Conservation (phyloP, 2,329 filamentous ascomycete species). For the Hypoxylon sp. region DNA sequence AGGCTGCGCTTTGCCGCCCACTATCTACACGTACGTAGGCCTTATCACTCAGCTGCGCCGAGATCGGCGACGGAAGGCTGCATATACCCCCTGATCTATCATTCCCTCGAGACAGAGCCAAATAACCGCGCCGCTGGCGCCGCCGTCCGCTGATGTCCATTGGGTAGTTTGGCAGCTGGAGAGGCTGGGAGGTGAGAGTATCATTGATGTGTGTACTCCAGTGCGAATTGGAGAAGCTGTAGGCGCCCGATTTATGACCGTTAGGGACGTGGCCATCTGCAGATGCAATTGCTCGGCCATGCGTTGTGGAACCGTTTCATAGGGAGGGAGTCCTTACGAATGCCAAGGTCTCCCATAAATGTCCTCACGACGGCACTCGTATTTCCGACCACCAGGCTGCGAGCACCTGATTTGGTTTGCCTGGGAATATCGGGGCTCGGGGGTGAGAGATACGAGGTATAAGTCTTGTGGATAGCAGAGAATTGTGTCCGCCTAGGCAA, state of each 20-base stretch:
- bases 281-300: slow-evolving; percentile 9
- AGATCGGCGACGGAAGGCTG: slow-evolving; percentile 39
- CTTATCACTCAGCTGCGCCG: slow-evolving; percentile 28
- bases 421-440: neutral
- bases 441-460: neutral
- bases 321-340: slow-evolving; percentile 1
- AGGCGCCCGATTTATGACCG: slow-evolving; percentile 4
- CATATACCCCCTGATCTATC: slow-evolving; percentile 26
- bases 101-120: slow-evolving; percentile 1
- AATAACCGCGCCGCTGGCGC: slow-evolving; percentile 2
- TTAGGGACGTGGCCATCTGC: slow-evolving; percentile 7
- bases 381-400: neutral
- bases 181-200: slow-evolving; percentile 7
- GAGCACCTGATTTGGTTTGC: slow-evolving; percentile 9
- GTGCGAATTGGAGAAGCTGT: slow-evolving; percentile 1
- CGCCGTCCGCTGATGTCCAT: slow-evolving; percentile 6
- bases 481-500: neutral
- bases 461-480: neutral
- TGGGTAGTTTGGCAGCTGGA: neutral
- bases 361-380: slow-evolving; percentile 2
- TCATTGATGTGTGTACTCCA: slow-evolving; percentile 16
- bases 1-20: slow-evolving; percentile 27
- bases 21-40: slow-evolving; percentile 3
- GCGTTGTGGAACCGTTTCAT: slow-evolving; percentile 16
- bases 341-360: slow-evolving; percentile 9